Conservation (phyloP, 371 early-diverging fungal species). For the Mucor saturninus region DNA sequence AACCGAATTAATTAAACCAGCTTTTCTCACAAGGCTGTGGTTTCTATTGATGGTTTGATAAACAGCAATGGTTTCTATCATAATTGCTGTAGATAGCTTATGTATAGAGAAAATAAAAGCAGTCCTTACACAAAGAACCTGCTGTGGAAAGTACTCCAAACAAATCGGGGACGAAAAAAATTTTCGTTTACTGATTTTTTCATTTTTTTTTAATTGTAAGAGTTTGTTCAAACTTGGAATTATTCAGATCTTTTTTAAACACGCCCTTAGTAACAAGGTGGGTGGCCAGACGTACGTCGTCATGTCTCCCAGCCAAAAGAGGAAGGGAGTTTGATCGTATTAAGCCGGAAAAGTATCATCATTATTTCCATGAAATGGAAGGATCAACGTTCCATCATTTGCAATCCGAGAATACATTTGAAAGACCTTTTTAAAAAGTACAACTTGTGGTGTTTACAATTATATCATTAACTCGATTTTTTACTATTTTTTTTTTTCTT, state of each 20-base stretch:
- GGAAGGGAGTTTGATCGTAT: conserved; percentile 26
- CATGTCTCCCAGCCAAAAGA: conserved; percentile 25
- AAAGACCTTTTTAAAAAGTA: not conserved
- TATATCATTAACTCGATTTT: not conserved
- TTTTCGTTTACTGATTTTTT: conserved; percentile 10
- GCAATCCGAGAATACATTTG: not conserved
- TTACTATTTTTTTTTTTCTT: not conserved
- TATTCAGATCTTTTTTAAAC: conserved; percentile 34
- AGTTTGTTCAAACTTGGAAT: not conserved
- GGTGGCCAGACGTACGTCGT: conserved; percentile 34
- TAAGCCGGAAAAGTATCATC: conserved; percentile 35
- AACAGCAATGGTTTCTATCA: too few species aligned
- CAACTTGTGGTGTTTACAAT: conserved; percentile 2
- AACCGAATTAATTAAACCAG: too few species aligned
- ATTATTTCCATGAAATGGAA: conserved; percentile 42
- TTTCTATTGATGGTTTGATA: too few species aligned
- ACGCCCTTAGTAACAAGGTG: conserved; percentile 37
- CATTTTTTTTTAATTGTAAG: conserved; percentile 7
- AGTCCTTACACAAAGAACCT: too few species aligned
- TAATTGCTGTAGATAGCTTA: too few species aligned
- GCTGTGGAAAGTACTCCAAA: too few species aligned
- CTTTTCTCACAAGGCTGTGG: too few species aligned
- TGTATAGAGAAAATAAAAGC: too few species aligned
- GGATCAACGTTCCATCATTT: conserved; percentile 26
- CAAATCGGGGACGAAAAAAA: not conserved